These are phyloP conservation scores for Penicillium manginii DNA, from an alignment of 495 filamentous ascomycete species.

Conservation along the genomic window DNA sequence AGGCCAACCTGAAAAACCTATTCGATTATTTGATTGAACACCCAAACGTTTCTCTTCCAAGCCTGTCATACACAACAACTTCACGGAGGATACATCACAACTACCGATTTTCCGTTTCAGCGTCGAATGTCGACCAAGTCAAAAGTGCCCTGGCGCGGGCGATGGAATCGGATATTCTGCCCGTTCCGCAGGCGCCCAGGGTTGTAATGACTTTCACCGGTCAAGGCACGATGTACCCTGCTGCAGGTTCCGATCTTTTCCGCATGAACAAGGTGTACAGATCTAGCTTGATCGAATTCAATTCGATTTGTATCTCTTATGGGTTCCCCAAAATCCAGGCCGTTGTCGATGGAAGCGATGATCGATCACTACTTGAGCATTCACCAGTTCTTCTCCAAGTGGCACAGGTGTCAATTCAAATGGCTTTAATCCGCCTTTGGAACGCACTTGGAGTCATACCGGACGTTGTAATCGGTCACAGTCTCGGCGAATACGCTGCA, in stretches of 20 bases:
- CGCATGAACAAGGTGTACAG: neutral
- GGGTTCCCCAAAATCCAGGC: conserved; percentile 5
- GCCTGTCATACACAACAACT: conserved; percentile 71
- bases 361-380: neutral
- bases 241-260: conserved; percentile 27
- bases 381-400: neutral
- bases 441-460: conserved; percentile 21
- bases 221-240: conserved; percentile 62
- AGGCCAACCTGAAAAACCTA: neutral
- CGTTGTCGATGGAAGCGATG: conserved; percentile 4
- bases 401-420: conserved; percentile 16
- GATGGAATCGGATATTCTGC: conserved; percentile 33
- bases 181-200: neutral
- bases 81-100: conserved; percentile 70
- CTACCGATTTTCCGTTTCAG: conserved; percentile 42
- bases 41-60: conserved; percentile 10
- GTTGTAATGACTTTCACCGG: conserved; percentile 70
- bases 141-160: neutral
- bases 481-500: conserved; percentile 78
- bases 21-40: neutral
- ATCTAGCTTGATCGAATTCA: neutral
- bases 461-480: conserved; percentile 36
- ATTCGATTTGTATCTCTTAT: neutral
- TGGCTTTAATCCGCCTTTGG: conserved; percentile 32
- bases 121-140: conserved; percentile 1